These are phyloP conservation scores for Exophiala dermatitidis DNA, from an alignment of 2,329 filamentous ascomycete species.

Conservation along the genomic window DNA sequence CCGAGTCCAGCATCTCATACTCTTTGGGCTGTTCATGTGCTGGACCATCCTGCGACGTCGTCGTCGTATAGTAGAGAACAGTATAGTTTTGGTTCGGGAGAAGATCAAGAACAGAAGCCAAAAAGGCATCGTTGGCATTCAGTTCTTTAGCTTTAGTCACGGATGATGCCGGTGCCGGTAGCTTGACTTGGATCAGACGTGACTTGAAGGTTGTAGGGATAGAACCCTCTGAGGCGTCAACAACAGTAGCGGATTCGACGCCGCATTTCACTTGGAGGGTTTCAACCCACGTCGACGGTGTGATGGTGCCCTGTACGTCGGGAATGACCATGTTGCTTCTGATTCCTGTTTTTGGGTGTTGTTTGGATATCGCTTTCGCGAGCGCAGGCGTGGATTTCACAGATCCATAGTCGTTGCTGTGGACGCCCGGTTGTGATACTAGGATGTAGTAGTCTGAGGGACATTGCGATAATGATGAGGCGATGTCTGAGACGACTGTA, in stretches of 20 bases:
- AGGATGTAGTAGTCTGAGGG: constrained; percentile 70
- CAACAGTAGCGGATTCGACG: constrained; percentile 33
- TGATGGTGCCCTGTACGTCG: constrained; percentile 47
- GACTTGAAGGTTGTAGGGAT: constrained; percentile 23
- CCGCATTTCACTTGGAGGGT: constrained; percentile 44
- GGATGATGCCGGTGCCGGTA: constrained; percentile 32
- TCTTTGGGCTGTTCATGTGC: constrained; percentile 29
- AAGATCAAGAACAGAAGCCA: constrained; percentile 42
- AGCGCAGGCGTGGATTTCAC: constrained; percentile 45
- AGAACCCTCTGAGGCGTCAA: constrained; percentile 36
- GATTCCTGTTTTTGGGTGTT: constrained; percentile 28
- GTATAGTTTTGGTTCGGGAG: constrained; percentile 57
- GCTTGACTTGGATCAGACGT: constrained; percentile 40
- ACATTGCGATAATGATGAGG: constrained; percentile 53
- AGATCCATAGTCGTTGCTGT: constrained; percentile 59
- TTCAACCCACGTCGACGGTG: constrained; percentile 37
- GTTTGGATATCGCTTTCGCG: constrained; percentile 11
- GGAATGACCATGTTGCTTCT: constrained; percentile 48
- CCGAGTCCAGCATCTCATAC: constrained; percentile 51
- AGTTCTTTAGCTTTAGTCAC: constrained; percentile 11
- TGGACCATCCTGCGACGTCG: constrained; percentile 42
- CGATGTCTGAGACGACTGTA: constrained; percentile 39
- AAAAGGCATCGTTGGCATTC: constrained; percentile 36
- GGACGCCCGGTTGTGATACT: constrained; percentile 68
- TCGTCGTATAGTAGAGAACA: constrained; percentile 62